Evolutionary conservation across 225 moss, liverwort and hornwort genomes (phyloP), one percentile per base, ranked within the genome.

Genomic region (Sphagnum contortum): DNA sequence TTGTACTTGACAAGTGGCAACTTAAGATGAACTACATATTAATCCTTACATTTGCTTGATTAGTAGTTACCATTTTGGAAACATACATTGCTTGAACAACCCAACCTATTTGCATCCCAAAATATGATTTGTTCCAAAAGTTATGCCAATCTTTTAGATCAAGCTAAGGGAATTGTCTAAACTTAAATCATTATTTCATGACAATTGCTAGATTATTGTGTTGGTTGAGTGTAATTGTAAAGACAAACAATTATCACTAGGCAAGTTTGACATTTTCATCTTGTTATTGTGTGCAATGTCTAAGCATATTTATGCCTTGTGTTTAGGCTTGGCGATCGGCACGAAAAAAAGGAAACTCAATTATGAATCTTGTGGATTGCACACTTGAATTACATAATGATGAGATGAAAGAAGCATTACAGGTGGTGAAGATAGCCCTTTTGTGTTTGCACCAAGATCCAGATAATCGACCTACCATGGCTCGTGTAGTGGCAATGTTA

Each of bases 401-500:
- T 47, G 75, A 78, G 3, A 79, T 73, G 62, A 45, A 67, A 4
- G 76, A 79, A 55, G 47, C 80, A 50, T 46, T 57, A 12, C 61
- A 68, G 6, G 57, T 83, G 7, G 8, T 80, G 6, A 77, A 76
- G 48, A 68, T 82, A 9, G 86, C 83, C 6, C 83, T 86, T 47
- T 11, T 77, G 48, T 86, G 86, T 55, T 44, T 72, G 4, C 75
- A 77, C 13, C 4, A n/a, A 0, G 60, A 71, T 0, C 72, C 75
- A 7, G 77, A 70, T 1, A 83, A 51, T 12, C 71, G 87, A n/a
- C 83, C 83, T 2, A 66, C 6, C 55, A 87, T 87, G 78, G 47
- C 80, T 47, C 72, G 80, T 2, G 83, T 87, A 48, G 83, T 80
- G 57, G 73, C 75, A 60, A 80, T 80, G 77, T 14, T 87, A 59